Percentiles rank a stretch among this genome's conserved stretches.
These are phyloP conservation scores for Kazachstania psychrophila DNA, from an alignment of 805 yeast genomes.

Conservation along the genomic window DNA sequence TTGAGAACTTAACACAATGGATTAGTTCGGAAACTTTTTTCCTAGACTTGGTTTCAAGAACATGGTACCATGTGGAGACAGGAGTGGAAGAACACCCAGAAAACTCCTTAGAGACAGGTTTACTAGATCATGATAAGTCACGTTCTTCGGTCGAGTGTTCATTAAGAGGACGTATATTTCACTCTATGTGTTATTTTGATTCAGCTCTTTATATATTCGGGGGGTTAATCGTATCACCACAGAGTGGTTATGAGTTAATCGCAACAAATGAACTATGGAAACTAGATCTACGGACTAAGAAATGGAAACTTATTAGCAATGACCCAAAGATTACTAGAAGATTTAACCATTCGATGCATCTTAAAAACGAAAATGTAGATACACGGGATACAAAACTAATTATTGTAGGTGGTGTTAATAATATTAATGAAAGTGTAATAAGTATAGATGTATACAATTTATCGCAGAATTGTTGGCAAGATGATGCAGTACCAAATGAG, in stretches of 20 bases:
- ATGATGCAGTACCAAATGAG: constrained; percentile 6
- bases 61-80: constrained; percentile 41
- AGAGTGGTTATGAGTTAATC: constrained; percentile 28
- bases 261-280: constrained; percentile 68
- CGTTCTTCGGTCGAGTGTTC: constrained; percentile 3
- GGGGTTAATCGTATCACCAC: constrained; percentile 43
- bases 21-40: constrained; percentile 55
- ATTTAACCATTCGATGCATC: constrained; percentile 43
- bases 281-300: constrained; percentile 41
- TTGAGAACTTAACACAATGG: constrained; percentile 29
- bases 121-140: background rate
- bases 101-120: background rate
- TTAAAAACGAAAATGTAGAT: constrained; percentile 21
- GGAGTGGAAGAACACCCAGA: constrained; percentile 3
- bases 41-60: constrained; percentile 47
- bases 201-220: constrained; percentile 53
- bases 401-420: constrained; percentile 27
- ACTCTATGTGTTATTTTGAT: constrained; percentile 44
- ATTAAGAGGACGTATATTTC: constrained; percentile 41
- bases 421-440: constrained; percentile 21
- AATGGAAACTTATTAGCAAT: constrained; percentile 46
- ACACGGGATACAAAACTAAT: constrained; percentile 24
- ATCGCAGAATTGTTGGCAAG: constrained; percentile 24
- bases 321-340: constrained; percentile 33
- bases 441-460: constrained; percentile 24